phyloP scores from a whole-genome alignment of 2,329 filamentous ascomycete species.

The Dactylellina sp. region DNA sequence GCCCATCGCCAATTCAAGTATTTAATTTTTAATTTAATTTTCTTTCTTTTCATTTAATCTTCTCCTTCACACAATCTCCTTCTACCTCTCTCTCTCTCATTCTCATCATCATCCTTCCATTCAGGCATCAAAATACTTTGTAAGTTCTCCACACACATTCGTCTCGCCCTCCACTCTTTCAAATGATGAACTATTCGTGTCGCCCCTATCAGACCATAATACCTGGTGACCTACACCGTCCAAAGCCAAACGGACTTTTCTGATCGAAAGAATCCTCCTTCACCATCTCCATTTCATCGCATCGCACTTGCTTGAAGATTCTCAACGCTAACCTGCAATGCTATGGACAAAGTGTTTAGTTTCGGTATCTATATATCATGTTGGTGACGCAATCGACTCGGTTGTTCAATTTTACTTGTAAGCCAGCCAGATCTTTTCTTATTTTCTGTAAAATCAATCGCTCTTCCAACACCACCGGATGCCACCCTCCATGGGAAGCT shows the following conservation, averaged over 20 bases:
- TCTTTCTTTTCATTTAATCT: constrained; percentile 10
- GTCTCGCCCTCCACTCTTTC: background rate
- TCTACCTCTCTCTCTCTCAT: constrained; percentile 3
- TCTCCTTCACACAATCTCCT: background rate
- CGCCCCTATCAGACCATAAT: constrained; percentile 56
- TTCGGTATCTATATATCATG: background rate
- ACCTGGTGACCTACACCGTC: constrained; percentile 56
- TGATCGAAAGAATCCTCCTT: constrained; percentile 32
- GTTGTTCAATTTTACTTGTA: background rate
- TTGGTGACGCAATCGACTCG: background rate
- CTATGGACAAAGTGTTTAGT: background rate
- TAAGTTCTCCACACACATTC: background rate
- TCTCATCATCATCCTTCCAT: background rate
- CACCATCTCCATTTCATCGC: background rate
- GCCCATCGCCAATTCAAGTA: background rate
- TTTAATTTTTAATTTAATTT: background rate
- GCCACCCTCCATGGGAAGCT: too few relatives aligned
- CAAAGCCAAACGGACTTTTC: constrained; percentile 57
- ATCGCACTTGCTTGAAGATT: background rate
- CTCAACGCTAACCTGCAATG: constrained; percentile 13
- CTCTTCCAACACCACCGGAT: too few relatives aligned
- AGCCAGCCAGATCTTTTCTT: background rate
- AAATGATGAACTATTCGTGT: constrained; percentile 57
- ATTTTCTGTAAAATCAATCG: too few relatives aligned
- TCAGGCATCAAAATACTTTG: background rate